Percentiles rank a stretch among this genome's conserved stretches.
Evolutionary conservation across 192 early-diverging fungal species (phyloP).

Genomic region (Phycomyces blakesleeanus): DNA sequence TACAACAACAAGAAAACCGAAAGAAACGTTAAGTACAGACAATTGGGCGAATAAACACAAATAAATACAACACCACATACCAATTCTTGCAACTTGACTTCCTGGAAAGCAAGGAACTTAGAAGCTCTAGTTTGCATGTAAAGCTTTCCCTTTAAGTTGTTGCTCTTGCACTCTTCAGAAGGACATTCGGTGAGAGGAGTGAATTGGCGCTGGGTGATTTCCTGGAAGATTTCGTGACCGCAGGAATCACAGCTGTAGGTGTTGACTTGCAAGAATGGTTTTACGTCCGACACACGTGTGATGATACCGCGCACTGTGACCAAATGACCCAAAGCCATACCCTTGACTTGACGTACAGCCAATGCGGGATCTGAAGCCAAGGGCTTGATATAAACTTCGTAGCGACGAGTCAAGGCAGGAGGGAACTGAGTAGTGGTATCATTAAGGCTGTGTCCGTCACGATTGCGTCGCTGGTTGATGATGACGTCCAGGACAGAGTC

Average conservation of each 20-base stretch:
- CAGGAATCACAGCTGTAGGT: slow-evolving; percentile 91
- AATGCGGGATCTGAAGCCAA: slow-evolving; percentile 53
- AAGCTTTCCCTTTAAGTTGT: slow-evolving; percentile 78
- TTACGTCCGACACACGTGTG: slow-evolving; percentile 90
- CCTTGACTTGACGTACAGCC: slow-evolving; percentile 87
- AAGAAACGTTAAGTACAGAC: too few species aligned
- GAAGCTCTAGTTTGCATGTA: slow-evolving; percentile 88
- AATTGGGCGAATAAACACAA: too few species aligned
- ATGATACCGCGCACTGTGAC: slow-evolving; percentile 91
- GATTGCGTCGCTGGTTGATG: slow-evolving; percentile 76
- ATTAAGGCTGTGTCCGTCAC: slow-evolving; percentile 48
- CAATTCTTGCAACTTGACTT: slow-evolving; percentile 94
- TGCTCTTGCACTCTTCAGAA: slow-evolving; percentile 73
- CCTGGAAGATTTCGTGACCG: slow-evolving; percentile 94
- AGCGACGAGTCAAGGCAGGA: slow-evolving; percentile 78
- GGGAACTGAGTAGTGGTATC: slow-evolving; percentile 57
- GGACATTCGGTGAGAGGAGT: slow-evolving; percentile 81
- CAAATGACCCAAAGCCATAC: slow-evolving; percentile 73
- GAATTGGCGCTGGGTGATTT: slow-evolving; percentile 71
- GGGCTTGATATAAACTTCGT: slow-evolving; percentile 82
- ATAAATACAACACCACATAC: too few species aligned
- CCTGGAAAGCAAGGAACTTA: slow-evolving; percentile 93
- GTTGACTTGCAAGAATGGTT: slow-evolving; percentile 85
- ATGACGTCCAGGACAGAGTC: slow-evolving; percentile 88
- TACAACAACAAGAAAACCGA: too few species aligned